A percentile compares a stretch with the other conserved stretches of the same genome.
Evolutionary conservation across 1,284 basidiomycete genomes (phyloP).

Genomic region (Porogramme epimiltina): DNA sequence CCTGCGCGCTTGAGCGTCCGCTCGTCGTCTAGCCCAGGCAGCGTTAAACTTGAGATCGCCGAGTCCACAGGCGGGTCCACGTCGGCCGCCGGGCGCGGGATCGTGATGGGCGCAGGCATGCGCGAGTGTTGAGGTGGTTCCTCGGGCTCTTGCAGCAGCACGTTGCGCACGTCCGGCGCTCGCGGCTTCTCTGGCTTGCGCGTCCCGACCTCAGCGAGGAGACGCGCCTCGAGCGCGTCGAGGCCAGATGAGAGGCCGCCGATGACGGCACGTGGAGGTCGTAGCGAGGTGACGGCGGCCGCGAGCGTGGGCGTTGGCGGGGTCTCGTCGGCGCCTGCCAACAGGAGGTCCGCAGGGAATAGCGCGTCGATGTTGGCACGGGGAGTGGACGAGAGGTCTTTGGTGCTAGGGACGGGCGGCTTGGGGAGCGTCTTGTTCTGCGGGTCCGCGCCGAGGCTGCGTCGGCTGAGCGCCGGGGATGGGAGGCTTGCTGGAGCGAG

Average conservation of each 20-base stretch:
- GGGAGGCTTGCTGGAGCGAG: background rate
- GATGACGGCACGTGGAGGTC: conserved; percentile 29
- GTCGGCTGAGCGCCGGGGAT: conserved; percentile 10
- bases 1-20: conserved; percentile 24
- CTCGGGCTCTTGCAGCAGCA: conserved; percentile 28
- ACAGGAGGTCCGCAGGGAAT: conserved; percentile 25
- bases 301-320: conserved; percentile 56
- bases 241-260: conserved; percentile 44
- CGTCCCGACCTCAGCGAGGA: conserved; percentile 70
- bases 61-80: conserved; percentile 60
- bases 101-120: conserved; percentile 39
- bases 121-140: too few species aligned
- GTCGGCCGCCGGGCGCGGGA: conserved; percentile 31
- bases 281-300: conserved; percentile 42
- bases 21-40: conserved; percentile 47
- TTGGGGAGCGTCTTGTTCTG: conserved; percentile 61
- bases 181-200: conserved; percentile 42
- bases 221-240: conserved; percentile 62
- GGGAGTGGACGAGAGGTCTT: conserved; percentile 13
- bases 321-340: conserved; percentile 24
- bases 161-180: conserved; percentile 50
- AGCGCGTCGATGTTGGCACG: conserved; percentile 35
- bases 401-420: conserved; percentile 44
- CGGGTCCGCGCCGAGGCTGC: conserved; percentile 19
- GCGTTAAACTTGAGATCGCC: conserved; percentile 72